Evolutionary conservation across 2,329 filamentous ascomycete species (phyloP), one percentile per base, ranked within the genome.

Genomic region (Penicillium sp.): DNA sequence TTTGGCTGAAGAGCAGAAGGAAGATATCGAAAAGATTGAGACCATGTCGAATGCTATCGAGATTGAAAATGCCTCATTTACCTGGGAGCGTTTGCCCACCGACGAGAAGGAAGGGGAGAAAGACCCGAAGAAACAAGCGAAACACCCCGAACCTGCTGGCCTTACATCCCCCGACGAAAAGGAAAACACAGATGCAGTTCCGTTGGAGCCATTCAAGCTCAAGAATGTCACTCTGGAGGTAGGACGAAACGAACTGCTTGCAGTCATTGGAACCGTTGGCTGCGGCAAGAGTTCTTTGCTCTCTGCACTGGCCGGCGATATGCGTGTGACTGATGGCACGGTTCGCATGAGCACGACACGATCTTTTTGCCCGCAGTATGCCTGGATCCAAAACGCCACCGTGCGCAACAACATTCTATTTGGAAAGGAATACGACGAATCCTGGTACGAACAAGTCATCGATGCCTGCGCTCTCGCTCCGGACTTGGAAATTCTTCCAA

Each of bases 371-470:
- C 94, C 94, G 0, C 94, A 99, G 74, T 97, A 97, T 73, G 92
- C 95, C 0, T 99, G 95, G 95, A 97, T 99, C 53, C 94, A 98
- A 74, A 98, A 98, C 72, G 85, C 92, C 0, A 91, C 90, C 0
- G 86, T 98, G 3, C 88, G 88, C 64, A 88, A 97, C 37, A 99
- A 99, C 72, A 96, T 99, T 62, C 79, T 92, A 0, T 98, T 98
- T 72, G 94, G 94, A 12, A 94, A 92, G 57, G 85, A 88, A 0
- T 86, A 90, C 79, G 84, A 96, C 56, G 84, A 84, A 61, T 80
- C 81, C 3, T 97, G 94, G 93, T 96, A 97, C 72, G 85, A 89
- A 49, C 80, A 90, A 56, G 93, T 97, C n/a, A 84, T 97, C 35
- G 86, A 90, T 74, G 92, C 92, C 10, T 98, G 94, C 76, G 93